Percentiles rank a stretch among this genome's conserved stretches.
Conservation (phyloP, 257 asterid species). For the Solanum lycopersicoides region DNA sequence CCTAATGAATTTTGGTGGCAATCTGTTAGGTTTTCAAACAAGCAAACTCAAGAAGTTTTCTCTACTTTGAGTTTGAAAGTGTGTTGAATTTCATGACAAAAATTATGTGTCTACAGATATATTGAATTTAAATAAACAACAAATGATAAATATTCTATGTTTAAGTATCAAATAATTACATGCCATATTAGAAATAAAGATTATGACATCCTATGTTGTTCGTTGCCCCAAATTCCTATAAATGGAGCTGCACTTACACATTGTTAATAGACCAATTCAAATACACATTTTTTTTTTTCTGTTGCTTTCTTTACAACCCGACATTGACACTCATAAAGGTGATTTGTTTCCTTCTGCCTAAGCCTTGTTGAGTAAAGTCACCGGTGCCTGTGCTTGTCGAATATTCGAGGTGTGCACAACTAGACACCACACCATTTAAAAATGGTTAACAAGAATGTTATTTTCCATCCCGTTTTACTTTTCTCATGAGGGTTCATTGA, state of each 20-base stretch:
- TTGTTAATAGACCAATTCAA: neutral
- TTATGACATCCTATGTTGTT: neutral
- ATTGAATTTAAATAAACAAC: neutral
- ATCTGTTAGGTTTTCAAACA: neutral
- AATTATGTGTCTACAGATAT: neutral
- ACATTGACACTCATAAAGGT: neutral
- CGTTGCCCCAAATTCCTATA: neutral
- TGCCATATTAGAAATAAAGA: neutral
- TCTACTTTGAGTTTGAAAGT: neutral
- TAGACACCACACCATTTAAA: neutral
- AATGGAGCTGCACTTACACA: neutral
- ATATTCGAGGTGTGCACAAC: neutral
- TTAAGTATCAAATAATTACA: neutral
- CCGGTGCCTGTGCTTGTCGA: neutral
- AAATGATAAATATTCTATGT: neutral
- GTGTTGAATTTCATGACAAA: neutral
- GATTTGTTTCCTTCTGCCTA: neutral
- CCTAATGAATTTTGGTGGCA: neutral
- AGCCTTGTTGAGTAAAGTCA: neutral
- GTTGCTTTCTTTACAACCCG: neutral
- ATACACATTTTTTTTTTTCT: neutral
- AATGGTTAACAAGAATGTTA: neutral
- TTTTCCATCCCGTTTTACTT: neutral
- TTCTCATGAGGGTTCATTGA: neutral
- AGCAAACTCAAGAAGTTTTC: neutral